phyloP scores from a whole-genome alignment of 306 rosid genomes.

The Trichosanthes truncata region DNA sequence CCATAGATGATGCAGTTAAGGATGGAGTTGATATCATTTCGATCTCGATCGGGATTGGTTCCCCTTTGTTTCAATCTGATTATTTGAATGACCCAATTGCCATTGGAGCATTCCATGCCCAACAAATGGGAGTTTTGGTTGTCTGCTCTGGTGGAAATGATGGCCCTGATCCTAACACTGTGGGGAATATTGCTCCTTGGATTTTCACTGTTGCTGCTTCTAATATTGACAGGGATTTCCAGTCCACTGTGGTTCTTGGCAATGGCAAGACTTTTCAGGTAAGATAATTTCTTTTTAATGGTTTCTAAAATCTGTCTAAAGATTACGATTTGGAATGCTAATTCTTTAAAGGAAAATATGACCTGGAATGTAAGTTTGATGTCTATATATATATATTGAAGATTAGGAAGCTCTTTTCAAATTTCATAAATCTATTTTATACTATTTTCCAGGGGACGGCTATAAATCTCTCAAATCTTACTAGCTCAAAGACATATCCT shows the following conservation, averaged over 20 bases:
- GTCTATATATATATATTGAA: background rate
- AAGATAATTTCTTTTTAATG: conserved; percentile 11
- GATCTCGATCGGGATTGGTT: conserved; percentile 66
- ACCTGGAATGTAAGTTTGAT: background rate
- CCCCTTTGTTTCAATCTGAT: conserved; percentile 47
- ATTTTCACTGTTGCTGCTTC: conserved; percentile 89
- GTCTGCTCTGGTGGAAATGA: conserved; percentile 88
- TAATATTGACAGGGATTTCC: conserved; percentile 72
- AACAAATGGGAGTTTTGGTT: conserved; percentile 68
- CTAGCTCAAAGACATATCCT: conserved; percentile 44
- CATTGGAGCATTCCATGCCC: conserved; percentile 93
- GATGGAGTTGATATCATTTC: conserved; percentile 94
- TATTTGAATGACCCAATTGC: conserved; percentile 69
- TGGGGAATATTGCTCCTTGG: conserved; percentile 92
- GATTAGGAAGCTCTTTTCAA: background rate
- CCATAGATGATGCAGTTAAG: conserved; percentile 77
- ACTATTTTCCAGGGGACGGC: conserved; percentile 53
- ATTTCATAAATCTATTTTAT: conserved; percentile 7
- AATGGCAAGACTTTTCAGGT: conserved; percentile 52
- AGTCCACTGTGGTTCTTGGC: conserved; percentile 59
- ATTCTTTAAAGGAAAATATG: background rate
- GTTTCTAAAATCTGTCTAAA: background rate
- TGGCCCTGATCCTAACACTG: conserved; percentile 71
- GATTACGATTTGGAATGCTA: background rate
- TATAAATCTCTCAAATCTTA: conserved; percentile 63